Percentiles rank a stretch among this genome's conserved stretches.
Evolutionary conservation across 495 filamentous ascomycete species (phyloP).

Genomic region (Lindgomyces ingoldianus): DNA sequence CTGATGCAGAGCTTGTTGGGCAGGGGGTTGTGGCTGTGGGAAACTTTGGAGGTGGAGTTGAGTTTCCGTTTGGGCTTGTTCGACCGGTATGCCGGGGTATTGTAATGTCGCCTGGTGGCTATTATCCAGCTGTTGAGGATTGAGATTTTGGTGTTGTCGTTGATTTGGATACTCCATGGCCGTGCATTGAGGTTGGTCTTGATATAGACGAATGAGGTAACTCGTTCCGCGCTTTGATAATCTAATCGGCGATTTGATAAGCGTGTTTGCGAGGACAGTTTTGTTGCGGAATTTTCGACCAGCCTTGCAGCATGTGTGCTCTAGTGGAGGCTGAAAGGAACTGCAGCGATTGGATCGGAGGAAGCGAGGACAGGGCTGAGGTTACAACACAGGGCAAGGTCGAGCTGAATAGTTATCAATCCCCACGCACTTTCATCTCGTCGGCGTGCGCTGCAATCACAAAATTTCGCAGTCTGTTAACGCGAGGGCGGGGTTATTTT

Average conservation of each 20-base stretch:
- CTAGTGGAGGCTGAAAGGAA: background rate
- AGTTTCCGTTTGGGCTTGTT: no score
- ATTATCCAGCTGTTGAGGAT: no score
- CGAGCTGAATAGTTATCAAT: conserved; percentile 5
- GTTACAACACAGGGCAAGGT: conserved; percentile 3
- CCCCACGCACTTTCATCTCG: background rate
- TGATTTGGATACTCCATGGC: no score
- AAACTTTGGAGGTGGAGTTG: no score
- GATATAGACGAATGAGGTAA: conserved; percentile 7
- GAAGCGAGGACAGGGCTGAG: conserved; percentile 13
- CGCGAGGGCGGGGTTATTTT: conserved; percentile 5
- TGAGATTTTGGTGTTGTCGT: background rate
- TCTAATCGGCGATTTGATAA: conserved; percentile 10
- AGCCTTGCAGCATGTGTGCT: background rate
- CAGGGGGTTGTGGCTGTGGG: conserved; percentile 1
- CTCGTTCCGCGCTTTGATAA: conserved; percentile 12
- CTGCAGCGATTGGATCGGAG: background rate
- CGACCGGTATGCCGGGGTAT: no score
- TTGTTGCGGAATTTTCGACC: conserved; percentile 4
- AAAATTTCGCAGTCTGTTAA: background rate
- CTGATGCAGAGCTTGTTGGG: conserved; percentile 5
- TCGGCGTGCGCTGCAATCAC: background rate
- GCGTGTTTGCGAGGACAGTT: background rate
- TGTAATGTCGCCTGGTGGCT: no score
- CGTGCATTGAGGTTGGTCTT: no score